Conservation (phyloP, 352 stramenopile genomes). For the Globisporangium spiculum region DNA sequence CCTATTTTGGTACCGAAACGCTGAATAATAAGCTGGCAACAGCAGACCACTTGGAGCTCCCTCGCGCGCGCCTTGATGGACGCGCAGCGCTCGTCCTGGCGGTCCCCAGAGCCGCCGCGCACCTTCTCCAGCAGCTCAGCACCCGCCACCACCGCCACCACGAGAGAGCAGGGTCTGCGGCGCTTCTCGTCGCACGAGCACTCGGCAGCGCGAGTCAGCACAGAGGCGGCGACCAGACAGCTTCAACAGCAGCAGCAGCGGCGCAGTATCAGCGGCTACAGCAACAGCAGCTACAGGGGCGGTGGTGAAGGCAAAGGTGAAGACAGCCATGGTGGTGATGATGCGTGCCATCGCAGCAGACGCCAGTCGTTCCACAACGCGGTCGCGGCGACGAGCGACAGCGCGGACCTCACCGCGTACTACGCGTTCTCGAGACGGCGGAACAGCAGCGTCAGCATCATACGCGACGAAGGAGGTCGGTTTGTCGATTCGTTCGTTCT, state of each 20-base stretch:
- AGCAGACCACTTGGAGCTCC: too few species aligned
- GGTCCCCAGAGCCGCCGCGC: background rate
- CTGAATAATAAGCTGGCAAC: too few species aligned
- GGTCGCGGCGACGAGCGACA: conserved; percentile 21
- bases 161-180: conserved; percentile 10
- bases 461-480: conserved; percentile 37
- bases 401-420: conserved; percentile 54
- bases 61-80: background rate
- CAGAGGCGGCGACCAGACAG: background rate
- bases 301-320: background rate
- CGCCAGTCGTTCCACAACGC: conserved; percentile 17
- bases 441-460: conserved; percentile 38
- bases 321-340: background rate
- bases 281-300: background rate
- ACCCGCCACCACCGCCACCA: background rate
- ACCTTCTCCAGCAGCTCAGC: background rate
- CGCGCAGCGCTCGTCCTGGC: conserved; percentile 3
- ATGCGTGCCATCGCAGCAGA: background rate
- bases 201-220: background rate
- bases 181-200: conserved; percentile 15
- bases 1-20: too few species aligned
- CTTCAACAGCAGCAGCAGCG: background rate
- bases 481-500: background rate
- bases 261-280: conserved; percentile 1
- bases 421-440: conserved; percentile 56